Evolutionary conservation across 345 rosid species (phyloP).

Genomic region (Nasturtium officinale): DNA sequence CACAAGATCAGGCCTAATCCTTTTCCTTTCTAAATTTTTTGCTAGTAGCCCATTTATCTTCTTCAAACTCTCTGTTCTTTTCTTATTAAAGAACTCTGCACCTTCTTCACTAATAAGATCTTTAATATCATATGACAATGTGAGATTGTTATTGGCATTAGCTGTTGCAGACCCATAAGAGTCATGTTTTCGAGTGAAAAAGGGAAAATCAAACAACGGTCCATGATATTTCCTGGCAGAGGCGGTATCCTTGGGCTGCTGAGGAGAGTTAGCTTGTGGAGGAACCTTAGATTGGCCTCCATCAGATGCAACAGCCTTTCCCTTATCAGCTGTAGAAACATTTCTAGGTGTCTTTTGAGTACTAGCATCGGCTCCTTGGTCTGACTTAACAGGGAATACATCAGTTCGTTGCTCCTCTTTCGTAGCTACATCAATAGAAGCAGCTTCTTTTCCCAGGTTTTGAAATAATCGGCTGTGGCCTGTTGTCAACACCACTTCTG

Average conservation of each 20-base stretch:
- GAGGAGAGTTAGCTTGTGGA: conserved; percentile 59
- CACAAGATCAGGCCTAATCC: conserved; percentile 99
- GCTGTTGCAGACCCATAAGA: conserved; percentile 73
- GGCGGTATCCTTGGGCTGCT: conserved; percentile 73
- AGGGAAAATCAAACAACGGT: conserved; percentile 96
- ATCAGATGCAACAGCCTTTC: conserved; percentile 78
- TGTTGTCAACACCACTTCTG: conserved; percentile 57
- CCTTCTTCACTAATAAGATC: conserved; percentile 95
- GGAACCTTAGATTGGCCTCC: conserved; percentile 69
- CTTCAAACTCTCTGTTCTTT: conserved; percentile 76
- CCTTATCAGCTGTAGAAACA: conserved; percentile 71
- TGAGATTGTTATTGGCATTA: conserved; percentile 76
- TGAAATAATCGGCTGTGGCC: conserved; percentile 52
- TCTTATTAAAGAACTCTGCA: conserved; percentile 69
- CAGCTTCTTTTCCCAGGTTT: conserved; percentile 55
- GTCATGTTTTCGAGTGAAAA: conserved; percentile 94
- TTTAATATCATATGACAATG: conserved; percentile 83
- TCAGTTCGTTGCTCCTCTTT: conserved; percentile 81
- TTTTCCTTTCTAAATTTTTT: conserved; percentile 89
- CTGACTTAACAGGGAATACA: conserved; percentile 58
- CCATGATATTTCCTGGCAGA: conserved; percentile 95
- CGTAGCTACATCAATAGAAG: conserved; percentile 47
- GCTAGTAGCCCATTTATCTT: conserved; percentile 81
- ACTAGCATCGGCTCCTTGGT: conserved; percentile 70
- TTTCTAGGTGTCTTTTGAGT: conserved; percentile 58